A percentile compares a stretch with the other conserved stretches of the same genome.
These are phyloP conservation scores for Carpinus fangiana DNA, from an alignment of 306 rosid species.

Conservation along the genomic window DNA sequence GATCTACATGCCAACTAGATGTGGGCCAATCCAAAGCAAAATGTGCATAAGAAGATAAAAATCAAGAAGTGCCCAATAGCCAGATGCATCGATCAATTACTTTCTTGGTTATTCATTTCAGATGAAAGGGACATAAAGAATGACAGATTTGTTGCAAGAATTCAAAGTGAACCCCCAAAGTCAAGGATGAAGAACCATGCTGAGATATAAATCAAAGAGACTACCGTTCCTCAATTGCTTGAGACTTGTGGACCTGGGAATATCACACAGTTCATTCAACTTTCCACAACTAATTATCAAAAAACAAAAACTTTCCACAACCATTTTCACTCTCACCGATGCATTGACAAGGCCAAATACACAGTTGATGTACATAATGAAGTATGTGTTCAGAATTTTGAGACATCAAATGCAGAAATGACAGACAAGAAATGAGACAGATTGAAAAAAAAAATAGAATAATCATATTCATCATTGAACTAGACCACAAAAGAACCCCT, in stretches of 20 bases:
- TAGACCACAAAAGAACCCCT: background rate
- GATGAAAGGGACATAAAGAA: background rate
- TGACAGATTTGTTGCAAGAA: background rate
- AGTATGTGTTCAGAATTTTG: background rate
- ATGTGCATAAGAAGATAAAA: background rate
- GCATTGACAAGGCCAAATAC: background rate
- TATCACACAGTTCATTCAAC: background rate
- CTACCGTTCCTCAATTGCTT: background rate
- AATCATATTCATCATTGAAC: background rate
- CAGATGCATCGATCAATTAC: slow-evolving; percentile 4
- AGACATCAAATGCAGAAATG: background rate
- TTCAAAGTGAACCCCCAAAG: slow-evolving; percentile 1
- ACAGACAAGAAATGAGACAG: background rate
- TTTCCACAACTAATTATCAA: background rate
- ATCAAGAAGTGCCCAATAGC: background rate
- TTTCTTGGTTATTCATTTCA: background rate
- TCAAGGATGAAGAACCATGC: slow-evolving; percentile 3
- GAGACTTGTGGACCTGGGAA: background rate
- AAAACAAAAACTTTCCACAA: background rate
- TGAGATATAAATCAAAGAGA: background rate
- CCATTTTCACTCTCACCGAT: background rate
- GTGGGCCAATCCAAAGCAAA: background rate
- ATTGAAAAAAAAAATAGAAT: background rate
- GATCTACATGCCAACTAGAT: background rate
- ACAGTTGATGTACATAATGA: background rate